phyloP scores from a whole-genome alignment of 371 early-diverging fungal species.

The Mucor saturninus region DNA sequence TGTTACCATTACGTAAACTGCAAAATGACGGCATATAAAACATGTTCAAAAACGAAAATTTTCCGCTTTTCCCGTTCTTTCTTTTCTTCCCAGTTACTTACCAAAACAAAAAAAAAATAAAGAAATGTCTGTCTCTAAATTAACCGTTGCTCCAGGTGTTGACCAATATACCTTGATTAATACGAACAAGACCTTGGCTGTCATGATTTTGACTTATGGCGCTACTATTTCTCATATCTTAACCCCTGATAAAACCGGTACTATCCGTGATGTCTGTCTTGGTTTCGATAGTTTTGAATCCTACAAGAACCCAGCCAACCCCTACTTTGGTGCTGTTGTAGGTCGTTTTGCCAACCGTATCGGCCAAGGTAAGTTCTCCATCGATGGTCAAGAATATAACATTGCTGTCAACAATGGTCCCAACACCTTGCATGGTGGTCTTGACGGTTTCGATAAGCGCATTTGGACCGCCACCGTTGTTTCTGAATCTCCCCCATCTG shows the following conservation, averaged over 20 bases:
- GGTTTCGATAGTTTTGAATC: constrained; percentile 52
- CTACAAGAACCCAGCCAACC: constrained; percentile 45
- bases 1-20: constrained; percentile 3
- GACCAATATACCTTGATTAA: constrained; percentile 57
- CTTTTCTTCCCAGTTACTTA: neutral
- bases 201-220: constrained; percentile 55
- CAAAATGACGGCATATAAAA: constrained; percentile 2
- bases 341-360: constrained; percentile 58
- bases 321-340: constrained; percentile 54
- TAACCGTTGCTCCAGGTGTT: constrained; percentile 38
- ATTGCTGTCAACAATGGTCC: constrained; percentile 47
- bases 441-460: constrained; percentile 51
- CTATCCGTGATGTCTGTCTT: constrained; percentile 48
- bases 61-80: neutral
- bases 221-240: constrained; percentile 49
- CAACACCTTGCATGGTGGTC: constrained; percentile 52
- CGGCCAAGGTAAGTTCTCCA: constrained; percentile 46
- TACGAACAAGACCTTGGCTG: constrained; percentile 45
- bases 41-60: neutral
- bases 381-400: constrained; percentile 41
- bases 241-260: constrained; percentile 51
- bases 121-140: constrained; percentile 28
- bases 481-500: constrained; percentile 45
- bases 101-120: neutral
- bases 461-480: constrained; percentile 45